Percentiles rank a stretch among this genome's conserved stretches.
Evolutionary conservation across 305 asterid species (phyloP).

Genomic region (Stenogyne calaminthoides): DNA sequence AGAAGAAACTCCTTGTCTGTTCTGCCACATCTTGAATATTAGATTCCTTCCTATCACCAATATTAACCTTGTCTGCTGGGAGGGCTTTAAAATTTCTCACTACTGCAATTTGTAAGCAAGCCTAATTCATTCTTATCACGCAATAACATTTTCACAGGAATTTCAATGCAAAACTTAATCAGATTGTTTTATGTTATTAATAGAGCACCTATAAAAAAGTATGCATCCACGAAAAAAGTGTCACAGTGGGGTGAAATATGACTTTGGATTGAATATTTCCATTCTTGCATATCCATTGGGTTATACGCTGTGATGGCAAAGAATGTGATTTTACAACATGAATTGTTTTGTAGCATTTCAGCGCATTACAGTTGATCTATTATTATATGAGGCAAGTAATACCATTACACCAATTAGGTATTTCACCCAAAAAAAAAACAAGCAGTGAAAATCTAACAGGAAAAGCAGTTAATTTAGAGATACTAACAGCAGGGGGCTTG

Average conservation of each 20-base stretch:
- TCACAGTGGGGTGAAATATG: conserved; percentile 9
- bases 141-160: conserved; percentile 1
- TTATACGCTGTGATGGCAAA: neutral
- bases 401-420: neutral
- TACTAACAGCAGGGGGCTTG: neutral
- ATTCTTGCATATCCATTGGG: neutral
- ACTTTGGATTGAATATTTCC: neutral
- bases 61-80: conserved; percentile 71
- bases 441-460: too few relatives aligned
- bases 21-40: conserved; percentile 96
- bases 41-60: conserved; percentile 83
- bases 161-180: conserved; percentile 3
- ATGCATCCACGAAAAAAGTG: conserved; percentile 5
- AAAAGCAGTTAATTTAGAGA: too few relatives aligned
- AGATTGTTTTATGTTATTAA: conserved; percentile 1
- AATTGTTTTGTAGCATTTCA: neutral
- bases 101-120: conserved; percentile 39
- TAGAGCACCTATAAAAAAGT: conserved; percentile 21
- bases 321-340: conserved; percentile 4
- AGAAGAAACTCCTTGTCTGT: conserved; percentile 98
- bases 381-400: conserved; percentile 10
- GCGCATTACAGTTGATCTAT: neutral
- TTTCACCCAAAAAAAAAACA: neutral
- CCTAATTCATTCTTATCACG: conserved; percentile 22
- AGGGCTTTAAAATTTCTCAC: conserved; percentile 94